Evolutionary conservation across 768 basidiomycete genomes (phyloP).

Genomic region (Phlebiopsis flavidoalba): DNA sequence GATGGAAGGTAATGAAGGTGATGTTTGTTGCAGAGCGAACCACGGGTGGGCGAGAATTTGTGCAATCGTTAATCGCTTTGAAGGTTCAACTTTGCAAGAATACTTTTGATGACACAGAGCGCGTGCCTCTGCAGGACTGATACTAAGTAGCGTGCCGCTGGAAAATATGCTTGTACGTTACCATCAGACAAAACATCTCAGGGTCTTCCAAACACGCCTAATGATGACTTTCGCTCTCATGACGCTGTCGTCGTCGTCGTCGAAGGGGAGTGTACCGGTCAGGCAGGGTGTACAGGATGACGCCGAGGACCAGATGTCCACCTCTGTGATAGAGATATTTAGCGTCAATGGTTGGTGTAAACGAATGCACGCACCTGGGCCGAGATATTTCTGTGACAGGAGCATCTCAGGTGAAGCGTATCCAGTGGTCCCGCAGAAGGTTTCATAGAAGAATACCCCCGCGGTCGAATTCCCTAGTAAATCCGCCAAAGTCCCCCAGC

Average conservation of each 20-base stretch:
- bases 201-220: conserved; percentile 90
- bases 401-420: conserved; percentile 94
- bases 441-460: conserved; percentile 77
- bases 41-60: conserved; percentile 84
- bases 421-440: conserved; percentile 92
- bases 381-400: conserved; percentile 81
- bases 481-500: conserved; percentile 90
- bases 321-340: conserved; percentile 58
- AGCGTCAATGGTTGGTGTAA: conserved; percentile 1
- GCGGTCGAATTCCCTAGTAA: conserved; percentile 86
- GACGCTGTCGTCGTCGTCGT: conserved; percentile 78
- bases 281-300: conserved; percentile 88
- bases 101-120: conserved; percentile 71
- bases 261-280: conserved; percentile 87
- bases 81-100: conserved; percentile 75
- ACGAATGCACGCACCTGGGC: conserved; percentile 58
- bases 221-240: conserved; percentile 84
- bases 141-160: neutral
- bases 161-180: conserved; percentile 28
- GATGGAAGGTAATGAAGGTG: neutral
- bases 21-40: conserved; percentile 43
- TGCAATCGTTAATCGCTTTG: conserved; percentile 71
- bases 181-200: conserved; percentile 85
- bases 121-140: conserved; percentile 63
- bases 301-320: conserved; percentile 94